phyloP scores from a whole-genome alignment of 139 green algal genomes.

The Chlorella sp. region DNA sequence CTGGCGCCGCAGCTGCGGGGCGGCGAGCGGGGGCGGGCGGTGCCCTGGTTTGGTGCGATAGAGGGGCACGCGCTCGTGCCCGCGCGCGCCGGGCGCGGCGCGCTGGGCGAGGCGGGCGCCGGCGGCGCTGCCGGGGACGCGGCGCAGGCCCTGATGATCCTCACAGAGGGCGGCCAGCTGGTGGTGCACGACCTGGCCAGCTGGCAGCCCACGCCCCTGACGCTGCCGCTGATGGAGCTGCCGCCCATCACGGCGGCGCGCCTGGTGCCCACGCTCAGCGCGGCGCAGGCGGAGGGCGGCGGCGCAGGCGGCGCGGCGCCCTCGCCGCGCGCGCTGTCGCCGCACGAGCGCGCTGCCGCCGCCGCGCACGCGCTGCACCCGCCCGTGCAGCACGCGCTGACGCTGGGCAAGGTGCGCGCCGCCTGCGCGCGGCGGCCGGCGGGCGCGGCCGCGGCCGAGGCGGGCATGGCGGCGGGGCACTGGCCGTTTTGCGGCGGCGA shows the following conservation, averaged over 20 bases:
- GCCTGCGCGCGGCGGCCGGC: constrained; percentile 6
- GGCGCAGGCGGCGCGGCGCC: constrained; percentile 1
- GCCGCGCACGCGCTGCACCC: not conserved
- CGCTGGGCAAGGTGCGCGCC: constrained; percentile 8
- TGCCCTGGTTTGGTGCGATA: constrained; percentile 77
- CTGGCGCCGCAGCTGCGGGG: constrained; percentile 22
- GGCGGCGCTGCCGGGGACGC: too few species aligned
- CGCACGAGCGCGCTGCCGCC: not conserved
- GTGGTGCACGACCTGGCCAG: constrained; percentile 60
- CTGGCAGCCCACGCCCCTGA: constrained; percentile 51
- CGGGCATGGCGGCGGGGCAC: not conserved
- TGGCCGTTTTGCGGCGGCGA: constrained; percentile 41
- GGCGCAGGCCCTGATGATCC: constrained; percentile 53
- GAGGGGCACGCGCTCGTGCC: too few species aligned
- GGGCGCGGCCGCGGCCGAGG: not conserved
- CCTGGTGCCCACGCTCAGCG: constrained; percentile 24
- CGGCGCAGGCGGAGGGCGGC: not conserved
- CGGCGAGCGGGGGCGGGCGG: not conserved
- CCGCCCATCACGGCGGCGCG: constrained; percentile 35
- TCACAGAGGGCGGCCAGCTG: constrained; percentile 77
- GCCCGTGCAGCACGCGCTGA: constrained; percentile 17
- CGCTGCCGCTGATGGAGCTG: constrained; percentile 55
- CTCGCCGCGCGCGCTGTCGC: not conserved
- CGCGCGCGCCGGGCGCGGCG: not conserved
- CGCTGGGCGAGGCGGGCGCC: too few species aligned